Percentiles rank a stretch among this genome's conserved stretches.
These are phyloP conservation scores for Panaeolus cyanescens DNA, from an alignment of 768 basidiomycete genomes.

Conservation along the genomic window DNA sequence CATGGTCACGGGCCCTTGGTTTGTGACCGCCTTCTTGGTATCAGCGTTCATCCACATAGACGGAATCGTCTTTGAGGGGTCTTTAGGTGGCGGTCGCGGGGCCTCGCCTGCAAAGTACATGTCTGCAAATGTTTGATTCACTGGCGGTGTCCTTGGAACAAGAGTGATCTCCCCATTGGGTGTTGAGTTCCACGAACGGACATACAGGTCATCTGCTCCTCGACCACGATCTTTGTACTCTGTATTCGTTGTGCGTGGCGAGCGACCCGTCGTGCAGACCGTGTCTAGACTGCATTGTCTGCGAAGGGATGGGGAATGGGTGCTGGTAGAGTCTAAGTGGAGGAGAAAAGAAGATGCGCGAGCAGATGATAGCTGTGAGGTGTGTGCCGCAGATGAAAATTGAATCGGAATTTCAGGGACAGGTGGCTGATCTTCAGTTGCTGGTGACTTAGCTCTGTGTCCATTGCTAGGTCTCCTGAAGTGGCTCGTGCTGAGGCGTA, in stretches of 20 bases:
- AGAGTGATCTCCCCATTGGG: slow-evolving; percentile 30
- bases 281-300: slow-evolving; percentile 27
- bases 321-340: slow-evolving; percentile 12
- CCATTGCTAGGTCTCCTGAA: slow-evolving; percentile 21
- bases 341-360: slow-evolving; percentile 24
- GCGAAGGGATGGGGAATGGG: slow-evolving; percentile 7
- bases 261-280: slow-evolving; percentile 16
- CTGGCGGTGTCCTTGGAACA: slow-evolving; percentile 31
- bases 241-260: slow-evolving; percentile 12
- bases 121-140: slow-evolving; percentile 13
- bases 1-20: not conserved
- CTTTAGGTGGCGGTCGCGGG: slow-evolving; percentile 22
- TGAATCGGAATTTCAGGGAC: slow-evolving; percentile 34
- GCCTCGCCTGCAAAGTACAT: not conserved
- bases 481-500: slow-evolving; percentile 53
- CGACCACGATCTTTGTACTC: slow-evolving; percentile 17
- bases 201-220: slow-evolving; percentile 27
- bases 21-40: slow-evolving; percentile 29
- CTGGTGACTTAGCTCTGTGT: slow-evolving; percentile 19
- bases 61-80: slow-evolving; percentile 34
- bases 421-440: slow-evolving; percentile 29
- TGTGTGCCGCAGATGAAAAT: slow-evolving; percentile 18
- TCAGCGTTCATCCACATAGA: slow-evolving; percentile 54
- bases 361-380: slow-evolving; percentile 14
- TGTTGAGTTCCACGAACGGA: slow-evolving; percentile 15